A percentile compares a stretch with the other conserved stretches of the same genome.
Conservation (phyloP, 805 yeast genomes). For the Komagataella ulmi region DNA sequence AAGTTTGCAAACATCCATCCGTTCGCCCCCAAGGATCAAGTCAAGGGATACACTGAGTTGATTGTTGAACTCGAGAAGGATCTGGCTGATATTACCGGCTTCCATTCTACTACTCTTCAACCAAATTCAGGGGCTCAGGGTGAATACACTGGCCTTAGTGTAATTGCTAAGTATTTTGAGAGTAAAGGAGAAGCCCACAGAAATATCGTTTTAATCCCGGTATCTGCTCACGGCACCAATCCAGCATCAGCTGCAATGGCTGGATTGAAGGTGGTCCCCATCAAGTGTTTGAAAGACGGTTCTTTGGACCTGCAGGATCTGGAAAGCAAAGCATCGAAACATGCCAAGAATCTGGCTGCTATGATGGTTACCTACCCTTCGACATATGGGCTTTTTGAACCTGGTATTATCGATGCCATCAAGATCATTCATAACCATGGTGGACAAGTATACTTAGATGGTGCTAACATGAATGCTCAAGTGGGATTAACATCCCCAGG, state of each 20-base stretch:
- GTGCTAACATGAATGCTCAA: slow-evolving; percentile 99
- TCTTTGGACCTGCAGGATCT: slow-evolving; percentile 75
- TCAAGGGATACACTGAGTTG: slow-evolving; percentile 72
- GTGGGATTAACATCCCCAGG: slow-evolving; percentile 97
- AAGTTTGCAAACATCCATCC: slow-evolving; percentile 86
- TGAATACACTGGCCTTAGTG: slow-evolving; percentile 87
- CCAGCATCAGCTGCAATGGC: slow-evolving; percentile 99
- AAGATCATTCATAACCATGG: slow-evolving; percentile 77
- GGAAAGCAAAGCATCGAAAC: slow-evolving; percentile 54
- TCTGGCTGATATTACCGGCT: slow-evolving; percentile 85
- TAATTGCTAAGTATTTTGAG: slow-evolving; percentile 66
- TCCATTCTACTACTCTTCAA: slow-evolving; percentile 80
- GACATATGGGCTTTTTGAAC: slow-evolving; percentile 93
- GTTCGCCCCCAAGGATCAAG: slow-evolving; percentile 82
- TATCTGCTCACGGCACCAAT: slow-evolving; percentile 96
- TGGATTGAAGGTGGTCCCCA: slow-evolving; percentile 86
- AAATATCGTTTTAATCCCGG: slow-evolving; percentile 87
- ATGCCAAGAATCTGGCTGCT: slow-evolving; percentile 66
- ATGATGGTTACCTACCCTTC: slow-evolving; percentile 97
- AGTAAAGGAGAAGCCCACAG: slow-evolving; percentile 60
- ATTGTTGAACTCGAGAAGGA: slow-evolving; percentile 70
- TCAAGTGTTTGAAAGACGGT: slow-evolving; percentile 77
- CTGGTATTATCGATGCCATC: slow-evolving; percentile 74
- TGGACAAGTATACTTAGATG: slow-evolving; percentile 95
- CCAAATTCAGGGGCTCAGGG: slow-evolving; percentile 99